Evolutionary conservation across 2,329 filamentous ascomycete genomes (phyloP).

Genomic region (Colletotrichum somersetense): DNA sequence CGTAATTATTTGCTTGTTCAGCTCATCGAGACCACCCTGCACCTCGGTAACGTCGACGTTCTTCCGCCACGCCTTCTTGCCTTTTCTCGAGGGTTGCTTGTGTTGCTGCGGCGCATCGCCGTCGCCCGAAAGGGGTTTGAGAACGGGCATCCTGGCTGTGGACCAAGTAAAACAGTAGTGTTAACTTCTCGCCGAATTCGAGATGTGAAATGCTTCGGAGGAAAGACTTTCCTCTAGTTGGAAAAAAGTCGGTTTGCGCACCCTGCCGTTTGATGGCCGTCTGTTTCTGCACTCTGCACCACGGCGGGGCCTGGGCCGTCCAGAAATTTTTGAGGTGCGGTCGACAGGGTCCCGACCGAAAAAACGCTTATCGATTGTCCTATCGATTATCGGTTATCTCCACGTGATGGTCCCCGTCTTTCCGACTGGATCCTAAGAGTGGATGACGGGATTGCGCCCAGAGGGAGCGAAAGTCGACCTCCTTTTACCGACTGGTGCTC

Average conservation of each 20-base stretch:
- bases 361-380: too few species aligned
- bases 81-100: conserved; percentile 92
- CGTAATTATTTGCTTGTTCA: conserved; percentile 91
- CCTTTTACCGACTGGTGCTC: conserved; percentile 34
- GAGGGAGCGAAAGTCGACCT: conserved; percentile 31
- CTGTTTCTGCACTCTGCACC: conserved; percentile 20
- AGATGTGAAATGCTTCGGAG: neutral
- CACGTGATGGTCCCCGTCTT: conserved; percentile 32
- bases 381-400: neutral
- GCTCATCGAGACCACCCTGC: conserved; percentile 81
- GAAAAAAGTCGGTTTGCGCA: conserved; percentile 33
- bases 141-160: conserved; percentile 62
- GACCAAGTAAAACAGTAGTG: neutral
- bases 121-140: conserved; percentile 62
- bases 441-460: conserved; percentile 35
- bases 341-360: neutral
- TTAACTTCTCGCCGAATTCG: neutral
- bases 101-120: conserved; percentile 79
- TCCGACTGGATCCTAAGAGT: conserved; percentile 8
- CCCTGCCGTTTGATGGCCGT: conserved; percentile 15
- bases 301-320: conserved; percentile 31
- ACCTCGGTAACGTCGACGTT: conserved; percentile 95
- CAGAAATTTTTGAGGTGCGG: conserved; percentile 28
- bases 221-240: neutral
- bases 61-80: conserved; percentile 99